These are phyloP conservation scores for Solioccasus polychromus DNA, from an alignment of 768 basidiomycete genomes.

Conservation along the genomic window DNA sequence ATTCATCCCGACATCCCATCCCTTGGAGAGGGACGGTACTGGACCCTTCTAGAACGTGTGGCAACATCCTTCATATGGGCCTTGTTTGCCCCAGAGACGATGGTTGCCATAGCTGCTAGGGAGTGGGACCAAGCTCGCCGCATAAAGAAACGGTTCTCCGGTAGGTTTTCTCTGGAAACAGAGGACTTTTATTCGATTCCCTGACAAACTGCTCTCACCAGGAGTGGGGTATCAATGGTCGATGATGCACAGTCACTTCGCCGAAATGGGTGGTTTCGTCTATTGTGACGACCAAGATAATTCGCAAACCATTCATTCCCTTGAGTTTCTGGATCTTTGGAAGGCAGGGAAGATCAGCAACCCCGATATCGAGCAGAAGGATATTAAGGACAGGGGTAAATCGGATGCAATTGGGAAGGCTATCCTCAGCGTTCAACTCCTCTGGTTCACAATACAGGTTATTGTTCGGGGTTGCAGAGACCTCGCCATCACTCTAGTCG, in stretches of 20 bases:
- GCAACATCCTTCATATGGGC: too few relatives aligned
- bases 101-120: too few relatives aligned
- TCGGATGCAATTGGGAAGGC: neutral
- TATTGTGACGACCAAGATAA: neutral
- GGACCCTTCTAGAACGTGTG: too few relatives aligned
- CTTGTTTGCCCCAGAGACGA: too few relatives aligned
- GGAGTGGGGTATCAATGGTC: slow-evolving; percentile 1
- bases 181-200: too few relatives aligned
- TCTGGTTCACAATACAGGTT: slow-evolving; percentile 1
- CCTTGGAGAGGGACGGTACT: too few relatives aligned
- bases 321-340: neutral
- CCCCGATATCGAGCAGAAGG: too few relatives aligned
- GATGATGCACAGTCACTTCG: slow-evolving; percentile 1
- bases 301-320: neutral
- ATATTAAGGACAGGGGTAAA: slow-evolving; percentile 1
- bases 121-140: too few relatives aligned
- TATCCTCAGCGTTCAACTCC: neutral
- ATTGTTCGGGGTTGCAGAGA: neutral
- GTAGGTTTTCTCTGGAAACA: too few relatives aligned
- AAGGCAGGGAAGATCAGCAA: neutral
- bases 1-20: neutral
- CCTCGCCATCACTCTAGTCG: slow-evolving; percentile 1
- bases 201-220: too few relatives aligned
- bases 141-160: too few relatives aligned
- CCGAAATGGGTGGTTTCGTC: slow-evolving; percentile 2